Evolutionary conservation across 2,329 filamentous ascomycete species (phyloP), one percentile per base, ranked within the genome.

Genomic region (Pyrenochaeta sp.): DNA sequence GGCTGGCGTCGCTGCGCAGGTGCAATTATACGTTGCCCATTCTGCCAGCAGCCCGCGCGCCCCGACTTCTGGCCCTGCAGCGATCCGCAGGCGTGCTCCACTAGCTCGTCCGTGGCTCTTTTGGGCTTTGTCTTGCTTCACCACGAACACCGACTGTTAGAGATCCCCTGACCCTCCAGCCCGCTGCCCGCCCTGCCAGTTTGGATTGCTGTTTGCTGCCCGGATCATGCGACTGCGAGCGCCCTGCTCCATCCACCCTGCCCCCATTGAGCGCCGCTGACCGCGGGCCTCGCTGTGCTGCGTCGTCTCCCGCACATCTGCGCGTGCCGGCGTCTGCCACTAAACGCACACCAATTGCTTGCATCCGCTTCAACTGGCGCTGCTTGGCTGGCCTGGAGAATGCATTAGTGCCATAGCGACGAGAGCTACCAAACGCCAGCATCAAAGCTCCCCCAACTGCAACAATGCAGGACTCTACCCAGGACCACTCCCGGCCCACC

Each of bases 391-490:
- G 41, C 45, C 28, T 55, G 55, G 61, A 67, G 62, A 41, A 67
- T 67, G 67, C 62, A 51, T 53, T 59, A 51, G 49, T 43, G 51
- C 44, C 49, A 22, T 35, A 43, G 38, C 35, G 35, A 55, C 53
- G 53, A 44, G 48, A 53, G 34, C 48, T 17, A 41, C 41, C 42
- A 22, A 51, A 48, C 53, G 41, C 55, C 51, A 48, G 55, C 48
- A 40, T 41, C 37, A 48, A 49, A 55, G 40, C 51, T 17, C 38
- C 18, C 29, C 26, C 44, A 34, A 34, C 35, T 42, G 30, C 32
- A 28, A 17, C 24, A 29, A 68, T 68, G 66, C 55, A 57, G 22
- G 55, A 60, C 47, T 56, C 51, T 39, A 35, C 50, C 9, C 52
- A 45, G 40, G 46, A 63, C 36, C 51, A 56, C 20, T 49, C 48